Evolutionary conservation across 192 early-diverging fungal species (phyloP).

Genomic region (Chytriomyces sp.): DNA sequence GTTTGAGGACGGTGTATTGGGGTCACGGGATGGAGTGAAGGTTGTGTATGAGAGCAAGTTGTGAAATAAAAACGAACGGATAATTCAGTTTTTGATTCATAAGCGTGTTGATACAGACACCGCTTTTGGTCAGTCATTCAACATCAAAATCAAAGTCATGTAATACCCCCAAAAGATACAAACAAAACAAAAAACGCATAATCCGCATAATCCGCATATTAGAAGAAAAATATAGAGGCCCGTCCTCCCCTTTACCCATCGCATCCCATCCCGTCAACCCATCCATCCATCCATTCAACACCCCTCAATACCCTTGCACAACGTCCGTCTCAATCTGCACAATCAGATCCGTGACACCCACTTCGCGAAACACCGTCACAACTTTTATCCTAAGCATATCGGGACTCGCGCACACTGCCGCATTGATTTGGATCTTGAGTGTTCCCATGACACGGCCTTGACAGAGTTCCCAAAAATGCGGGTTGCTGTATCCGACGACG

Average conservation of each 20-base stretch:
- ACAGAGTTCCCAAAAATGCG: slow-evolving; percentile 58
- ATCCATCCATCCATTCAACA: no score
- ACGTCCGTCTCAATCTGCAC: slow-evolving; percentile 53
- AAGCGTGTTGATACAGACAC: no score
- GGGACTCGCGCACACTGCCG: slow-evolving; percentile 27
- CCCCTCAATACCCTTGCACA: slow-evolving; percentile 26
- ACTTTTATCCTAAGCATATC: slow-evolving; percentile 45
- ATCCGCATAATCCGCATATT: no score
- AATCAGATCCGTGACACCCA: slow-evolving; percentile 46
- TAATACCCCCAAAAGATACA: no score
- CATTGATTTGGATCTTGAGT: slow-evolving; percentile 47
- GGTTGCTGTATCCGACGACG: slow-evolving; percentile 47
- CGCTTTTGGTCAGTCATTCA: no score
- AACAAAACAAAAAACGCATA: no score
- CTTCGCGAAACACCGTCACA: slow-evolving; percentile 39
- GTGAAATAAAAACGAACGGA: not conserved
- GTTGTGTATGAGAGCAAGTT: slow-evolving; percentile 11
- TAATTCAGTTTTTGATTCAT: no score
- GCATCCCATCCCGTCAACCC: no score
- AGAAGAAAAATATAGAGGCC: no score
- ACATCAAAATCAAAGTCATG: no score
- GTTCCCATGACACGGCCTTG: slow-evolving; percentile 48
- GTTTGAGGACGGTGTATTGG: slow-evolving; percentile 35
- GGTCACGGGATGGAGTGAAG: not conserved
- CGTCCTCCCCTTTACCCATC: no score